phyloP scores from a whole-genome alignment of 1,139 yeast genomes.

The Wickerhamomyces sp. region DNA sequence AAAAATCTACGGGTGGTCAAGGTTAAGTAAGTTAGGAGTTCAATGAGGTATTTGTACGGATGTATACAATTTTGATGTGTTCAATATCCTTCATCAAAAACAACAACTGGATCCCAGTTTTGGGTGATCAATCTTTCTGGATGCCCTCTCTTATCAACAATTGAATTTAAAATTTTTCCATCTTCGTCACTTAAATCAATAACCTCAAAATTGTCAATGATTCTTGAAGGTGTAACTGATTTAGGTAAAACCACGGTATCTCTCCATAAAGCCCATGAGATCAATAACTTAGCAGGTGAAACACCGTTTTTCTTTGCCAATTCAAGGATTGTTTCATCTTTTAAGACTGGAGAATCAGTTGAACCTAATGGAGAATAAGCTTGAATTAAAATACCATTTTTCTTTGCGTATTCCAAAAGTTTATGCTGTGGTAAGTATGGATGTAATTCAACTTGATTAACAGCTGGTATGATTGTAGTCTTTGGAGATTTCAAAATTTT shows the following conservation, averaged over 20 bases:
- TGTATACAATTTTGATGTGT: too few relatives aligned
- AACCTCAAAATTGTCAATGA: conserved; percentile 49
- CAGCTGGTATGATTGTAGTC: conserved; percentile 55
- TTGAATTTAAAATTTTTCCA: conserved; percentile 39
- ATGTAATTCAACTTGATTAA: conserved; percentile 71
- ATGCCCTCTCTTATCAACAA: conserved; percentile 44
- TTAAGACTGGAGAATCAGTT: conserved; percentile 46
- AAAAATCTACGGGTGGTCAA: too few relatives aligned
- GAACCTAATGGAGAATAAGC: conserved; percentile 86
- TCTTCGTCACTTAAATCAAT: conserved; percentile 50
- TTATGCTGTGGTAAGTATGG: conserved; percentile 70
- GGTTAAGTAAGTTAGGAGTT: too few relatives aligned
- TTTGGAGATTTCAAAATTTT: conserved; percentile 47
- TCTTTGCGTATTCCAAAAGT: conserved; percentile 46
- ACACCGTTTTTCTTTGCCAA: conserved; percentile 53
- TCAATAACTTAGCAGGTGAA: conserved; percentile 53
- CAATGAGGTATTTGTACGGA: too few relatives aligned
- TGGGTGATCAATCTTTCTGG: conserved; percentile 43
- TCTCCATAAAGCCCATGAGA: conserved; percentile 68
- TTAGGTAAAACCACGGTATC: conserved; percentile 69
- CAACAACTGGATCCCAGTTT: conserved; percentile 31
- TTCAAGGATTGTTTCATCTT: conserved; percentile 17
- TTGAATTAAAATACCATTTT: conserved; percentile 53
- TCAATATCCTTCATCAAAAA: conserved; percentile 5
- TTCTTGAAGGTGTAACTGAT: conserved; percentile 57